A percentile compares a stretch with the other conserved stretches of the same genome.
These are phyloP conservation scores for Eimeria brunetti DNA, from an alignment of 169 alveolate species.

Conservation along the genomic window DNA sequence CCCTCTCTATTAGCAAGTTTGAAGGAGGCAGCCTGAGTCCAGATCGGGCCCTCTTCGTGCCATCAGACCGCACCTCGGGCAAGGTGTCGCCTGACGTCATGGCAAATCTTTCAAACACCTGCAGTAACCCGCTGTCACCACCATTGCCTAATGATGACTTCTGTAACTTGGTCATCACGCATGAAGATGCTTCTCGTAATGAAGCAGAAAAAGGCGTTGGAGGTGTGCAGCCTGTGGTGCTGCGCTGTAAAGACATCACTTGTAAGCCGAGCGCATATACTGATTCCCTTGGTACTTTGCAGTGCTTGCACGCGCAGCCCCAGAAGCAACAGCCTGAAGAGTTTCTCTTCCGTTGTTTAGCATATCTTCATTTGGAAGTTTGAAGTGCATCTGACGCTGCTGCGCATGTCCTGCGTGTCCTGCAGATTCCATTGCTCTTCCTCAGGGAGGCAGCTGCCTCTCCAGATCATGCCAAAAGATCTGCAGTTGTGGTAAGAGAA, in stretches of 20 bases:
- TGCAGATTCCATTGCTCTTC: conserved; percentile 51
- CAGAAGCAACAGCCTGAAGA: not conserved
- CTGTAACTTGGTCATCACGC: not conserved
- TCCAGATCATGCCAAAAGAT: not conserved
- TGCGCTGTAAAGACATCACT: conserved; percentile 31
- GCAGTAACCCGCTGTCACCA: conserved; percentile 20
- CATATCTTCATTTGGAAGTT: not conserved
- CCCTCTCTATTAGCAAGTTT: conserved; percentile 2
- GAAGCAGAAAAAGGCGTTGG: not conserved
- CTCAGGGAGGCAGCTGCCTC: not conserved
- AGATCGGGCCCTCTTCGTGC: conserved; percentile 16
- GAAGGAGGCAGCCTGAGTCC: conserved; percentile 30
- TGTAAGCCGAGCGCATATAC: not conserved
- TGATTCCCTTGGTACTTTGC: not conserved
- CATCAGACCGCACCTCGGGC: conserved; percentile 36
- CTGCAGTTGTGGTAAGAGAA: not conserved
- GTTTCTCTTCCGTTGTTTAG: not conserved
- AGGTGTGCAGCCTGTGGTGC: conserved; percentile 49
- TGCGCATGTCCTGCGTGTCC: not conserved
- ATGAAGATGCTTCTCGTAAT: not conserved
- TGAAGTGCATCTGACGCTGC: not conserved
- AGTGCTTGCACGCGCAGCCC: not conserved
- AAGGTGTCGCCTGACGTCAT: conserved; percentile 24
- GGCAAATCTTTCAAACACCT: not conserved
- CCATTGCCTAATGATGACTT: conserved; percentile 12